Evolutionary conservation across 2,329 filamentous ascomycete species (phyloP).

Genomic region (Rosellinia necatrix): DNA sequence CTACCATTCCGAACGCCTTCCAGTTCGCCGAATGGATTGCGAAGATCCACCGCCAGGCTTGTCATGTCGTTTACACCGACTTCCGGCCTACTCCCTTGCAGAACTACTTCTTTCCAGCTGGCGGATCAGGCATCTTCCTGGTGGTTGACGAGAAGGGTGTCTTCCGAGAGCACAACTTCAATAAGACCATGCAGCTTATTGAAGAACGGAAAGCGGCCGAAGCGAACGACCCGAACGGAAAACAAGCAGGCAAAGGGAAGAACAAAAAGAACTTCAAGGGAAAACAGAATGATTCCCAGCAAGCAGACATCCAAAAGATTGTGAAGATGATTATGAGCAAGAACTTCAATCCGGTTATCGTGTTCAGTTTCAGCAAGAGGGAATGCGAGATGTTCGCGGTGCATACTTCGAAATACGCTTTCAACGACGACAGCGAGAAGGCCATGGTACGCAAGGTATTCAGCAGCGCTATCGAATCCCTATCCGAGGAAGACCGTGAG

Average conservation of each 20-base stretch:
- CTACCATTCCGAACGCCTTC: slow-evolving; percentile 98
- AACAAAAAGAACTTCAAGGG: slow-evolving; percentile 92
- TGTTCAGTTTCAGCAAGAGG: slow-evolving; percentile 99
- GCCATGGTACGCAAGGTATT: slow-evolving; percentile 94
- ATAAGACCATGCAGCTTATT: slow-evolving; percentile 90
- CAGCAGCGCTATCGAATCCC: slow-evolving; percentile 85
- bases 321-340: slow-evolving; percentile 98
- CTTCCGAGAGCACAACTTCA: slow-evolving; percentile 97
- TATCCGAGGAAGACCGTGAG: slow-evolving; percentile 88
- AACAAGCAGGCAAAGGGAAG: slow-evolving; percentile 84
- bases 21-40: slow-evolving; percentile 99
- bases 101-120: slow-evolving; percentile 96
- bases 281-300: slow-evolving; percentile 69
- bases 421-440: slow-evolving; percentile 97
- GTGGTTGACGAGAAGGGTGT: slow-evolving; percentile 96
- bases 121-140: slow-evolving; percentile 89
- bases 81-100: slow-evolving; percentile 96
- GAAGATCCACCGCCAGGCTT: slow-evolving; percentile 96
- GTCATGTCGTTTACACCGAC: slow-evolving; percentile 98
- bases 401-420: slow-evolving; percentile 82
- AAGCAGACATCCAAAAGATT: slow-evolving; percentile 93
- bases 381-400: slow-evolving; percentile 92
- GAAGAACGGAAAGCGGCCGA: slow-evolving; percentile 87
- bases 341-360: slow-evolving; percentile 96
- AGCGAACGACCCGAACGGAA: slow-evolving; percentile 76